These are phyloP conservation scores for Ensete ventricosum DNA, from an alignment of 176 grass and related monocot species.

Conservation along the genomic window DNA sequence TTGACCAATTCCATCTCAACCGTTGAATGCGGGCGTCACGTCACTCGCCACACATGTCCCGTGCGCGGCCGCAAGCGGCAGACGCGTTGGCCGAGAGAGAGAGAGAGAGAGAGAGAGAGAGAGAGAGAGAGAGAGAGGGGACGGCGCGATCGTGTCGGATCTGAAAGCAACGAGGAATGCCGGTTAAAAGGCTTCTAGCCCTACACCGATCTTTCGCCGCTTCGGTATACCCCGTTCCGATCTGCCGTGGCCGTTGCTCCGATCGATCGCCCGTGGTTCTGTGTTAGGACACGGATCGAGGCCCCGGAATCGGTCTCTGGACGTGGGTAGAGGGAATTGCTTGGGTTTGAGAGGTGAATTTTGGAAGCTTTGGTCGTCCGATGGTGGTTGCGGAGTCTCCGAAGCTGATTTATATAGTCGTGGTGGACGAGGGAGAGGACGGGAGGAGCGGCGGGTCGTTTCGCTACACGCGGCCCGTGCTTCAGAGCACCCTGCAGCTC, in stretches of 20 bases:
- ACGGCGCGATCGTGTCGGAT: no score
- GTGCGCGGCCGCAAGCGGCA: no score
- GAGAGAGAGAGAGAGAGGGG: background rate
- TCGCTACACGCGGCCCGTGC: conserved; percentile 78
- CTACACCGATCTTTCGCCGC: no score
- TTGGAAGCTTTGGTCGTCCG: background rate
- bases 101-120: background rate
- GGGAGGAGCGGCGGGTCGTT: conserved; percentile 32
- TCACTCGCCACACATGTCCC: no score
- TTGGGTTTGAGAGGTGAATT: background rate
- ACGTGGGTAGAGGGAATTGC: background rate
- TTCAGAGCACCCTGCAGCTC: conserved; percentile 77
- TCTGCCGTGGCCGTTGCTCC: background rate
- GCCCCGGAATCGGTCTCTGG: background rate
- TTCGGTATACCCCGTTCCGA: background rate
- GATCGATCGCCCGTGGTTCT: background rate
- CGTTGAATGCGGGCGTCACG: background rate
- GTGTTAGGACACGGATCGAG: background rate
- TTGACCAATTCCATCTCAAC: background rate
- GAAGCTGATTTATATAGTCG: conserved; percentile 84
- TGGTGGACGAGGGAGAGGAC: conserved; percentile 36
- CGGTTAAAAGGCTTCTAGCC: no score
- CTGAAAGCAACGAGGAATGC: no score
- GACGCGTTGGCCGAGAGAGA: no score
- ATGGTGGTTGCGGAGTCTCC: conserved; percentile 16